Evolutionary conservation across 495 filamentous ascomycete species (phyloP).

Genomic region (Clavariopsis aquatica): DNA sequence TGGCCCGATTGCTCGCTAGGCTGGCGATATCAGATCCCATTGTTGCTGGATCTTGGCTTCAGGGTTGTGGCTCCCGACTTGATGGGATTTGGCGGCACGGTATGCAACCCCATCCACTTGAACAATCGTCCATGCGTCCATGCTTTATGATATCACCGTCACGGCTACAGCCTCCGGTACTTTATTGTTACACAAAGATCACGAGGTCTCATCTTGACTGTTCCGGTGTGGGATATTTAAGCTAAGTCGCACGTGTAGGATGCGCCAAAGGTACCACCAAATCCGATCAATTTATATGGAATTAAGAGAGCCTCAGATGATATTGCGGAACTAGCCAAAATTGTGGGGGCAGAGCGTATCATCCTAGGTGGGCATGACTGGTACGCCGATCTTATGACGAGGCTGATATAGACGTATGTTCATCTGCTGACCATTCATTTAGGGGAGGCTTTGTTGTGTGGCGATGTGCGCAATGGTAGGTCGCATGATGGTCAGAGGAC

Average conservation of each 20-base stretch:
- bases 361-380: constrained; percentile 88
- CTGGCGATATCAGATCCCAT: constrained; percentile 84
- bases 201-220: neutral
- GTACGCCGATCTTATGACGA: constrained; percentile 51
- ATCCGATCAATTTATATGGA: constrained; percentile 58
- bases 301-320: constrained; percentile 70
- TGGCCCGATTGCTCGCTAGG: constrained; percentile 69
- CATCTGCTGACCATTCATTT: constrained; percentile 19
- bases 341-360: constrained; percentile 59
- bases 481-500: neutral
- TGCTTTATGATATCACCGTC: constrained; percentile 25
- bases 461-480: constrained; percentile 62
- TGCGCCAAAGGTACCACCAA: constrained; percentile 57
- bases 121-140: neutral
- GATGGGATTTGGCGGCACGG: constrained; percentile 78
- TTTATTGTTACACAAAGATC: constrained; percentile 12
- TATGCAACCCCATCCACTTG: constrained; percentile 40
- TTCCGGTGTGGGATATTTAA: constrained; percentile 3
- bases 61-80: constrained; percentile 77
- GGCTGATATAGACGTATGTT: neutral
- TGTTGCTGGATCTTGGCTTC: constrained; percentile 65
- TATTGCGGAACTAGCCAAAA: constrained; percentile 62
- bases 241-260: constrained; percentile 50
- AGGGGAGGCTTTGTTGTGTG: constrained; percentile 62
- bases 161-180: neutral